Percentiles rank a stretch among this genome's conserved stretches.
Evolutionary conservation across 495 filamentous ascomycete species (phyloP).

Genomic region (Penicillium argentinense): DNA sequence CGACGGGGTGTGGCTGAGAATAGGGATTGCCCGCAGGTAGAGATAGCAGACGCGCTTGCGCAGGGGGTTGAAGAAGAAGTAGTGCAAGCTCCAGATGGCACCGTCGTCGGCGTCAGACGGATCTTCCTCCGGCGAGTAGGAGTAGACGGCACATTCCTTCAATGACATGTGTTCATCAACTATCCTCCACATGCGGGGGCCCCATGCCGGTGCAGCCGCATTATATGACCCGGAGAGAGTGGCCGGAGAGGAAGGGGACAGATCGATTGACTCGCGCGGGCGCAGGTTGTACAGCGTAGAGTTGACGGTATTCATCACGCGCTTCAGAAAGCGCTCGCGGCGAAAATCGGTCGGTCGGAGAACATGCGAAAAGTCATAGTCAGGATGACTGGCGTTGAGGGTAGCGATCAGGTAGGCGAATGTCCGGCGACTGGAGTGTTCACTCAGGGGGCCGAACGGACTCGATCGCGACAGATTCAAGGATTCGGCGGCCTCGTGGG

Average conservation of each 20-base stretch:
- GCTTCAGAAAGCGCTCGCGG: constrained; percentile 69
- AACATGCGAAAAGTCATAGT: constrained; percentile 95
- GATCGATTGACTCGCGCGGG: constrained; percentile 52
- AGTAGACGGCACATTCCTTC: constrained; percentile 80
- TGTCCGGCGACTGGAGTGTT: constrained; percentile 81
- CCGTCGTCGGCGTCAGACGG: constrained; percentile 88
- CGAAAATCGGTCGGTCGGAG: constrained; percentile 85
- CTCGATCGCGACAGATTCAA: constrained; percentile 79
- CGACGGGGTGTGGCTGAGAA: constrained; percentile 66
- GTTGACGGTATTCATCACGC: constrained; percentile 82
- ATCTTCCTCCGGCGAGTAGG: constrained; percentile 79
- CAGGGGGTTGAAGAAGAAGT: constrained; percentile 95
- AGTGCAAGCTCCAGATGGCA: constrained; percentile 91
- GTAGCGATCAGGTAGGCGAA: constrained; percentile 97
- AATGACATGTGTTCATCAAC: constrained; percentile 92
- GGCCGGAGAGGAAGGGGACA: constrained; percentile 47
- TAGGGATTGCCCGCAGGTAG: constrained; percentile 81
- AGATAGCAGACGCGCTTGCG: constrained; percentile 94
- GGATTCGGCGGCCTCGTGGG: constrained; percentile 48
- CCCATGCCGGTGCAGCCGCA: constrained; percentile 58
- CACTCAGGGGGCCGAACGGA: constrained; percentile 85
- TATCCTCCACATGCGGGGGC: constrained; percentile 81
- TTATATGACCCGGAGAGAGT: constrained; percentile 46
- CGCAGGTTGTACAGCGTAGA: constrained; percentile 81
- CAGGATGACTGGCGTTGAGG: constrained; percentile 93